Conservation (phyloP, 2,329 filamentous ascomycete species). For the Fusarium brachygibbosum region DNA sequence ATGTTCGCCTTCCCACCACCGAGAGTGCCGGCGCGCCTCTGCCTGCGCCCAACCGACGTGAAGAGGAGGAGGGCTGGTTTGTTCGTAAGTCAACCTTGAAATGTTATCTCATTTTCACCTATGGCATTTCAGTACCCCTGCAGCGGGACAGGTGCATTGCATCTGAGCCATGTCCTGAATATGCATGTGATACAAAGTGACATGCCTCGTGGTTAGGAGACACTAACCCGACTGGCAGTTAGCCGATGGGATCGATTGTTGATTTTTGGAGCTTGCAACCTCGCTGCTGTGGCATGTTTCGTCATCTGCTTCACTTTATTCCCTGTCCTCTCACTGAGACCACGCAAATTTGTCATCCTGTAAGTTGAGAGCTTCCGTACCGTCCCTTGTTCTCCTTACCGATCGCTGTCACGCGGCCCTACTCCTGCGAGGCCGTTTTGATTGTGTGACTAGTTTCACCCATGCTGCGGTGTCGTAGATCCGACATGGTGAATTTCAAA, state of each 20-base stretch:
- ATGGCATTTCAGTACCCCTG: conserved; percentile 56
- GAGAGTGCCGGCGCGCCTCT: conserved; percentile 87
- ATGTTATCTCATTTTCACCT: conserved; percentile 33
- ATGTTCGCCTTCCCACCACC: conserved; percentile 89
- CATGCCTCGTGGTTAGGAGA: conserved; percentile 58
- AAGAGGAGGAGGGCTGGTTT: conserved; percentile 97
- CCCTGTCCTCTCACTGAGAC: conserved; percentile 82
- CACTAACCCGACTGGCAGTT: conserved; percentile 71
- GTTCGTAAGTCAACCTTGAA: conserved; percentile 77
- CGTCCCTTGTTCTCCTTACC: conserved; percentile 27
- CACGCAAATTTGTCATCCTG: conserved; percentile 96
- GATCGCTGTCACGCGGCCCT: conserved; percentile 33
- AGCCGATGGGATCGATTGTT: conserved; percentile 97
- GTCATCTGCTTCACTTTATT: conserved; percentile 92
- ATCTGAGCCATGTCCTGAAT: conserved; percentile 53
- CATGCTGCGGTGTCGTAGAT: conserved; percentile 34
- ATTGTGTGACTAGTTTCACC: conserved; percentile 34
- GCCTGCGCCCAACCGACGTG: conserved; percentile 84
- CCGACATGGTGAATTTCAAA: conserved; percentile 29
- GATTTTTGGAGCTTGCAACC: conserved; percentile 90
- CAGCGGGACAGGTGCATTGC: conserved; percentile 63
- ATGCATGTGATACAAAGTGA: conserved; percentile 59
- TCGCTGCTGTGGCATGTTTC: conserved; percentile 92
- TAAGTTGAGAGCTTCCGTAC: conserved; percentile 69
- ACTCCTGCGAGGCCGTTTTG: conserved; percentile 16